phyloP scores from a whole-genome alignment of 2,329 filamentous ascomycete genomes.

The Penicillium decumbens region DNA sequence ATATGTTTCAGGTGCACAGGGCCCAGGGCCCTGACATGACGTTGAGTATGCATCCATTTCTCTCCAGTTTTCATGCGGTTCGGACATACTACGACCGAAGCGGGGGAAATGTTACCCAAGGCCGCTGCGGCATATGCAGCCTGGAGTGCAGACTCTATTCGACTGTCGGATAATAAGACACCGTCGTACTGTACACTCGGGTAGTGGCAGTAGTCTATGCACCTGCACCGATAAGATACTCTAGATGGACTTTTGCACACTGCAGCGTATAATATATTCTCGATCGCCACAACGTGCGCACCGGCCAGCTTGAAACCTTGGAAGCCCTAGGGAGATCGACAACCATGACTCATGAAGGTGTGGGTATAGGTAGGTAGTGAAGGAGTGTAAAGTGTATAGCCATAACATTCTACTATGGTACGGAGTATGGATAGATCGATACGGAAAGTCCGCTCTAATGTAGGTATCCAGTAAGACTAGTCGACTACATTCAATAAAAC shows the following conservation, averaged over 20 bases:
- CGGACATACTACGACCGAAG: constrained; percentile 11
- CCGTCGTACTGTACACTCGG: constrained; percentile 19
- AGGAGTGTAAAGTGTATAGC: neutral
- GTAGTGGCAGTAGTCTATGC: constrained; percentile 18
- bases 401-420: too few species aligned
- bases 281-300: constrained; percentile 23
- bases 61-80: constrained; percentile 3
- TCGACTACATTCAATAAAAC: too few species aligned
- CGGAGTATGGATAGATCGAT: too few species aligned
- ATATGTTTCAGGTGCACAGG: constrained; percentile 4
- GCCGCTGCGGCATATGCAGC: neutral
- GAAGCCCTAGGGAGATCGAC: constrained; percentile 8
- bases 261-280: neutral
- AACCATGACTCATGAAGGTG: neutral
- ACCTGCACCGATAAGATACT: constrained; percentile 6
- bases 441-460: too few species aligned
- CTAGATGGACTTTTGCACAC: constrained; percentile 17
- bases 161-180: constrained; percentile 21
- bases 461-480: too few species aligned
- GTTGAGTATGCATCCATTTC: constrained; percentile 1
- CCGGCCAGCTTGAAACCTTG: constrained; percentile 7
- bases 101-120: constrained; percentile 19
- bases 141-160: constrained; percentile 4
- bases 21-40: constrained; percentile 18
- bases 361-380: neutral